Evolutionary conservation across 2,329 filamentous ascomycete species (phyloP).

Genomic region (Ophiosphaerella herpotricha): DNA sequence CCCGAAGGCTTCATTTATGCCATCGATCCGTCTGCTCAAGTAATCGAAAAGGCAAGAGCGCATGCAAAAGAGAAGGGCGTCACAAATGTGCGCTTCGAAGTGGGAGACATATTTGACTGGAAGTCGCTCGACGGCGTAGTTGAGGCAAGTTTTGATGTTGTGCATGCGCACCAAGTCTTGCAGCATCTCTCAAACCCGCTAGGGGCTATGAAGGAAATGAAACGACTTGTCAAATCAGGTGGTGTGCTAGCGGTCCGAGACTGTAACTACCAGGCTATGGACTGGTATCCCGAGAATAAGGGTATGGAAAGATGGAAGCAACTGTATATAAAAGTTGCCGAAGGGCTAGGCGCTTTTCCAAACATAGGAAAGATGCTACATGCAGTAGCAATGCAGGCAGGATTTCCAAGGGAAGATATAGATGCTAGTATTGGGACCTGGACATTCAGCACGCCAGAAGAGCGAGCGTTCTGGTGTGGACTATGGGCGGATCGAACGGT

Average conservation of each 20-base stretch:
- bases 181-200: slow-evolving; percentile 60
- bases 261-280: slow-evolving; percentile 40
- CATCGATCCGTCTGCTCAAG: slow-evolving; percentile 51
- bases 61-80: slow-evolving; percentile 44
- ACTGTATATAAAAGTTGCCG: slow-evolving; percentile 39
- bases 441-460: slow-evolving; percentile 48
- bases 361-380: slow-evolving; percentile 43
- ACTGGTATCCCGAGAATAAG: slow-evolving; percentile 46
- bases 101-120: slow-evolving; percentile 50
- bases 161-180: slow-evolving; percentile 63
- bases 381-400: slow-evolving; percentile 47
- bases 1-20: slow-evolving; percentile 52
- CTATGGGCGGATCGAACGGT: slow-evolving; percentile 46
- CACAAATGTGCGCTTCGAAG: slow-evolving; percentile 47
- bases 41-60: slow-evolving; percentile 48
- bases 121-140: slow-evolving; percentile 48
- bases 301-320: slow-evolving; percentile 44
- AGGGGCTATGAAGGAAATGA: slow-evolving; percentile 58
- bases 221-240: slow-evolving; percentile 57
- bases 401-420: slow-evolving; percentile 45
- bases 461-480: slow-evolving; percentile 48
- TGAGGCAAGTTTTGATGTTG: slow-evolving; percentile 59
- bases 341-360: slow-evolving; percentile 37
- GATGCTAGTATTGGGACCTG: slow-evolving; percentile 48
- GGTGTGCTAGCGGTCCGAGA: slow-evolving; percentile 58